Evolutionary conservation across 1,284 basidiomycete genomes (phyloP).

Genomic region (Rugosomyces carneus): DNA sequence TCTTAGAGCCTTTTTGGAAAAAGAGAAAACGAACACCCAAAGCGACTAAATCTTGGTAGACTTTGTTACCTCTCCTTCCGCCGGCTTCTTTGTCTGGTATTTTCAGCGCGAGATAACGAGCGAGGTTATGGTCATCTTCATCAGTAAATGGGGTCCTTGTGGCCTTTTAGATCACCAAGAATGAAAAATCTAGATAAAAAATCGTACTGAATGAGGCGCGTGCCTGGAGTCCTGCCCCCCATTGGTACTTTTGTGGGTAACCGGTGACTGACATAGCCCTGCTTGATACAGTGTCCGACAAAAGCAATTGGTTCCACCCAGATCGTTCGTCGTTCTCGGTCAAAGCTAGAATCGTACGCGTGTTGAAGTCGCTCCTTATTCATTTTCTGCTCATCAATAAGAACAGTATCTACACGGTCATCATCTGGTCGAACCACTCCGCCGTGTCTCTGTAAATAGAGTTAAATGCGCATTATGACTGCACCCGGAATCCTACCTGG

Average conservation of each 20-base stretch:
- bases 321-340: slow-evolving; percentile 7
- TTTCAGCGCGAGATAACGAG: slow-evolving; percentile 28
- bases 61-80: slow-evolving; percentile 30
- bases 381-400: slow-evolving; percentile 16
- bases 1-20: neutral
- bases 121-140: slow-evolving; percentile 32
- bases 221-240: slow-evolving; percentile 21
- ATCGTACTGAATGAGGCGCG: slow-evolving; percentile 14
- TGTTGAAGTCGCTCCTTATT: slow-evolving; percentile 13
- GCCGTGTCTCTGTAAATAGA: slow-evolving; percentile 23
- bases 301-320: slow-evolving; percentile 26
- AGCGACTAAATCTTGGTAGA: slow-evolving; percentile 28
- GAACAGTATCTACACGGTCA: slow-evolving; percentile 22
- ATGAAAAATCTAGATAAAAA: neutral
- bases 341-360: slow-evolving; percentile 6
- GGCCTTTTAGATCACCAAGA: neutral
- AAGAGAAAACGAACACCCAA: slow-evolving; percentile 20
- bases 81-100: slow-evolving; percentile 30
- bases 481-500: slow-evolving; percentile 16
- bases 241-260: slow-evolving; percentile 22
- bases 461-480: neutral
- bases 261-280: slow-evolving; percentile 17
- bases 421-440: slow-evolving; percentile 21
- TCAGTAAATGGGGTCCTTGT: slow-evolving; percentile 26
- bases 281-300: slow-evolving; percentile 22